Base-by-base conservation (phyloP, 2,329 filamentous ascomycete genomes). In the Grosmannia clavigera region DNA sequence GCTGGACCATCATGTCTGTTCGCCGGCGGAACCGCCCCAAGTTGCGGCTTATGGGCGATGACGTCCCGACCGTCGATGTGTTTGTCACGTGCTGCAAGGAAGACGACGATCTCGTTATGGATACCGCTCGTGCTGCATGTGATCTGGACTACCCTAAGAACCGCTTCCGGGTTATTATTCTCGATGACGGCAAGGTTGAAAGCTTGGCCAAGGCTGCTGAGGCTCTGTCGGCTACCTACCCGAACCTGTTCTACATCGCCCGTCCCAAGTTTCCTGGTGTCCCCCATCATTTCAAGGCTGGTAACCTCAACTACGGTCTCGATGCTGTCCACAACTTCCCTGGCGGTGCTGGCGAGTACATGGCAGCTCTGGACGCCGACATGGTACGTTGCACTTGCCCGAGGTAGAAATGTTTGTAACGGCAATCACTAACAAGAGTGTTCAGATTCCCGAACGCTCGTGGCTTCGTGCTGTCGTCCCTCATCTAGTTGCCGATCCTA, bases 291-390 rank as follows among this genome's bases (percentile, higher is more conserved):
- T 85, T 82, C 74, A 86, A 86, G 72, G 81, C 83, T 1, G 82
- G 83, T 51, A 86, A 86, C 66, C 72, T 86, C 57, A 85, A 84
- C 70, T 80, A 81, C 59, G 83, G 80, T 48, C 70, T 82, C n/a
- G 77, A 82, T 16, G 74, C 76, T 61, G 73, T 76, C 3, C 72
- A 74, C 27, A 66, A 70, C 29, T 70, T 84, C 48, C 78, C 79
- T 1, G 80, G 79, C 22, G 81, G 81, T 29, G 74, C 79, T 27
- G 75, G 75, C 38, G 74, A 80, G 64, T 85, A 76, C 68, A 81
- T 86, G 68, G 83, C 81, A 16, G 79, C 80, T 48, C 71, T 86
- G 43, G 83, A 86, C 67, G 83, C 83, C 22, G 84, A 87, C 67
- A 87, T 87, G 84, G 61, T 63, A 58, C 46, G 59, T 53, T 51